Percentiles rank a stretch among this genome's conserved stretches.
Evolutionary conservation across 495 filamentous ascomycete genomes (phyloP).

Genomic region (Xylaria grammica): DNA sequence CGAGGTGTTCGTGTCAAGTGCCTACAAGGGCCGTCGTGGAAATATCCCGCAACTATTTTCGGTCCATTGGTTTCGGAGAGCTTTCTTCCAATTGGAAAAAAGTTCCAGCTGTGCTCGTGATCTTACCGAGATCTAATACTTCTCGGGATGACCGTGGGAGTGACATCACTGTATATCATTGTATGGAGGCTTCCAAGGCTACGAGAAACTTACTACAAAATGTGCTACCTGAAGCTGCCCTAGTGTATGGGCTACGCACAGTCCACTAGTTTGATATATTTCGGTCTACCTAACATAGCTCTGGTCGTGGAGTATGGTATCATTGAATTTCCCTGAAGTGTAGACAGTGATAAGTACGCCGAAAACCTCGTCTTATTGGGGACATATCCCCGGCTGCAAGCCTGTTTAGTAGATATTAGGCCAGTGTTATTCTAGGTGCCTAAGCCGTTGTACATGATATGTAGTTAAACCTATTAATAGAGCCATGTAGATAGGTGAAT

Average conservation of each 20-base stretch:
- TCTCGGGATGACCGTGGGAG: neutral
- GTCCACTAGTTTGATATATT: no score
- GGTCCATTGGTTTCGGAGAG: neutral
- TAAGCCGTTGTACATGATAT: no score
- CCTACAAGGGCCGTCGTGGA: neutral
- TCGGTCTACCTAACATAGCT: neutral
- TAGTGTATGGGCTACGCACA: no score
- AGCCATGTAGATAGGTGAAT: neutral
- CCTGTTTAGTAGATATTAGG: no score
- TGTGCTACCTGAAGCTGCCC: neutral
- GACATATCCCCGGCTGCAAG: neutral
- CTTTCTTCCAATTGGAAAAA: neutral
- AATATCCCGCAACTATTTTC: neutral
- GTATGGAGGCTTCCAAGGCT: neutral
- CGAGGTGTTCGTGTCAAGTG: neutral
- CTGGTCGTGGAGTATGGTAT: neutral
- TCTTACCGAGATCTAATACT: neutral
- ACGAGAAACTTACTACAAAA: no score
- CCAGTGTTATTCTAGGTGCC: no score
- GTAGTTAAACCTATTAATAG: no score
- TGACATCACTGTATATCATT: constrained; percentile 4
- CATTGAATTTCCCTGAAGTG: neutral
- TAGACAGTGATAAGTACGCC: neutral
- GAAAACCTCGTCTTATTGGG: neutral
- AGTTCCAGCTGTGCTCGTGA: neutral